Evolutionary conservation across 139 green algal species (phyloP).

Genomic region (Chara braunii): DNA sequence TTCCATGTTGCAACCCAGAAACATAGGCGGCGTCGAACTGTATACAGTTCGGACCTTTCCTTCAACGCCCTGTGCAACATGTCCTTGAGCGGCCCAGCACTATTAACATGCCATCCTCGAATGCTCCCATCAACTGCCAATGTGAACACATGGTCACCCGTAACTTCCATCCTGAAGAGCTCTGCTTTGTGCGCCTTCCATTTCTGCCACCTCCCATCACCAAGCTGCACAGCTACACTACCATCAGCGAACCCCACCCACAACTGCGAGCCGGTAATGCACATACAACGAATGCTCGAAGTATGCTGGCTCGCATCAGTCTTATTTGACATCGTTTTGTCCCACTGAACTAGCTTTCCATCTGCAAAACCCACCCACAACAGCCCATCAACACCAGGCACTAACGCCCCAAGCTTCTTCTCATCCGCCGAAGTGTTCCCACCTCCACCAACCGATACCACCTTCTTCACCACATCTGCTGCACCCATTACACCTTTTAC

Average conservation of each 20-base stretch:
- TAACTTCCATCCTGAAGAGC: neutral
- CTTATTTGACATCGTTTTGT: neutral
- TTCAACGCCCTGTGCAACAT: neutral
- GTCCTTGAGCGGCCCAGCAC: constrained; percentile 7
- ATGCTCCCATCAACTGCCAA: constrained; percentile 16
- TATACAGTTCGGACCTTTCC: constrained; percentile 12
- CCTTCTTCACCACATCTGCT: no score
- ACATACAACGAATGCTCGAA: constrained; percentile 10
- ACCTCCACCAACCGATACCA: no score
- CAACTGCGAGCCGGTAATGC: constrained; percentile 12
- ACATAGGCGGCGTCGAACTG: neutral
- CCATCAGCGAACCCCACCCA: constrained; percentile 28
- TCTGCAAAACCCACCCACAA: constrained; percentile 16
- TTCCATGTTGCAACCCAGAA: constrained; percentile 29
- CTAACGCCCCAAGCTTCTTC: constrained; percentile 9
- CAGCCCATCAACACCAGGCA: constrained; percentile 8
- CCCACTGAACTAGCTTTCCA: constrained; percentile 18
- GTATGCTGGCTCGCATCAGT: neutral
- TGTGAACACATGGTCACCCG: constrained; percentile 10
- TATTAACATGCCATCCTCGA: neutral
- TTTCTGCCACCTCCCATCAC: no score
- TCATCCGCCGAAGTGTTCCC: neutral
- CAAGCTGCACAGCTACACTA: constrained; percentile 7
- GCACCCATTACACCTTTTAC: no score
- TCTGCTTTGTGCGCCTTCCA: constrained; percentile 14